Base-by-base conservation (phyloP, 164 flowering plant species). In the Brasenia schreberi region DNA sequence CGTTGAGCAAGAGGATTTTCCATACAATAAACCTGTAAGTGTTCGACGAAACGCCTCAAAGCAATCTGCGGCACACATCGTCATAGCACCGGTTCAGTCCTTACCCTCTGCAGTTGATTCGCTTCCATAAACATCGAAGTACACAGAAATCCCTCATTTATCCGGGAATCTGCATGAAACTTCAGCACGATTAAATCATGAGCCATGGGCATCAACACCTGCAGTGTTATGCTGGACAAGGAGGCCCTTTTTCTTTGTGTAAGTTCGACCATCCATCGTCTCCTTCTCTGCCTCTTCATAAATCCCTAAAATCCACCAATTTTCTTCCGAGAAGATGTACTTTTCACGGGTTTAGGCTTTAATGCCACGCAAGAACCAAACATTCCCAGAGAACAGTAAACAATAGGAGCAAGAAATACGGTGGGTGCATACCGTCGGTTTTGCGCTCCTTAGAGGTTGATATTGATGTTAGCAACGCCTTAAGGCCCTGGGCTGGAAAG, bases 401-500 rank as follows among this genome's bases (percentile, higher is more conserved):
- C 42, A 70, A 67, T 64, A 76, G 66, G 65, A 82, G 72, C 64
- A 79, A 80, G 78, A 78, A 18, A n/a, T 85, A 83, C 64, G 87
- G 88, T 4, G 96, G 92, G 45, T 73, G 71, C 5, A 76, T 88
- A 76, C 85, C 87, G 62, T 74, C 84, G 0, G 68, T 87, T 71
- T 80, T 89, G 58, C 81, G 79, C 65, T 73, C 80, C 58, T 72
- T 89, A 67, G 82, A 83, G 65, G 68, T 77, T 0, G 75, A 73
- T 7, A 71, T 67, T 10, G 85, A 88, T 65, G 49, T 87, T 1
- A 82, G 74, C 18, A 76, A 77, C 56, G 66, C 80, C 64, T 82
- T 92, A 58, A 67, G 53, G 71, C 76, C 77, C 5, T 78, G 72
- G 69, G 74, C 77, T 44, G 81, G 81, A 67, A 77, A 80, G 66